Base-by-base conservation (phyloP, 352 stramenopile genomes). In the Elongisporangium prolatum region DNA sequence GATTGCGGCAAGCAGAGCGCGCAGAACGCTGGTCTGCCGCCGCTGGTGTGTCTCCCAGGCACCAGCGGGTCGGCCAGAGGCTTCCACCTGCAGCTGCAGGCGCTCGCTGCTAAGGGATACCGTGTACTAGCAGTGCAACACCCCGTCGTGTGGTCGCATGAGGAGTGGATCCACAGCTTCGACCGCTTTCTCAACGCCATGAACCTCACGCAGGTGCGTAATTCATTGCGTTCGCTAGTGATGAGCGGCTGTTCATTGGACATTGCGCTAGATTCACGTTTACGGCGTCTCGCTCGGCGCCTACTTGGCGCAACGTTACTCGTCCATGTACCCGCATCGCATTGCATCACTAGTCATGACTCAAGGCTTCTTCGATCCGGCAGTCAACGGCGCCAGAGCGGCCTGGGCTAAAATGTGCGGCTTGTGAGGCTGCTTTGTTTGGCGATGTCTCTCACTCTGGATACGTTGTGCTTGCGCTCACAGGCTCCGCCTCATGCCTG, bases 91-190 rank as follows among this genome's bases (percentile, higher is more conserved):
- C 76, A 90, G 48, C 59, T 86, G 38, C 65, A 65, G 21, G 65
- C 67, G 20, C 71, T 92, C 1, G 67, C 66, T 9, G 56, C 53
- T n/a, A 88, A 84, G 54, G 82, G 82, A 8, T 90, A 81, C 11
- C 82, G 82, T 4, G 77, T 90, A 3, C 59, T 92, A 48, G 72
- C 82, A 20, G 65, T 91, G n/a, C 82, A 92, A 56, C 65, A 89
- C 21, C 82, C 82, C 3, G 63, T 83, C 21, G 76, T 90, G 50
- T 92, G 82, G 82, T 88, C 67, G n/a, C 78, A 89, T 14, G 74
- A 90, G n/a, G 80, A 90, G 50, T 90, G 80, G 82, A 74, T 92
- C 48, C 80, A 92, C 59, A 87, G 77, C 64, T 92, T 92, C 49
- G 82, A 92, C 48, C 72, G 82, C 13, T 89, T 92, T 60, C 70